Evolutionary conservation across 2,329 filamentous ascomycete species (phyloP), one percentile per base, ranked within the genome.

Genomic region (Aspergillus ochraceoroseus): DNA sequence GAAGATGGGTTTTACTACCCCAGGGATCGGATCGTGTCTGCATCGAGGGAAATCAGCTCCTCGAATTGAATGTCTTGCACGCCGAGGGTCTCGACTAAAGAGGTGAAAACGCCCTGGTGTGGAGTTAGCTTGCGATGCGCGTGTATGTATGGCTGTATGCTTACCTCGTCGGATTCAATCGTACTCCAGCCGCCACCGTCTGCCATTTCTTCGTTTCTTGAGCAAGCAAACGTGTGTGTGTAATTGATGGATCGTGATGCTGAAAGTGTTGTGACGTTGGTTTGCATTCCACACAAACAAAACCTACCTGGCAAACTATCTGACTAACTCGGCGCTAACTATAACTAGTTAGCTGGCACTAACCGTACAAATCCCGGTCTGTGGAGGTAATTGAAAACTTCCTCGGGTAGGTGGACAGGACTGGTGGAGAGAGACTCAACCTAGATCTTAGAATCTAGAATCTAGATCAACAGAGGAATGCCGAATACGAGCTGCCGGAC

Each of bases 1-100:
- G n/a, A n/a, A n/a, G n/a, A n/a, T n/a, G n/a, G n/a, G n/a, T n/a
- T n/a, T n/a, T n/a, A n/a, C n/a, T 58, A 70, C 69, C 66, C 65
- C 43, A 70, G 44, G 11, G 63, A 64, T 8, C 65, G 61, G 51
- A 70, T 64, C 29, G 65, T 67, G 37, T 86, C 79, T 5, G 87
- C 73, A 55, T 96, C 90, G 51, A 98, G 81, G 1, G 86, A 84
- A 43, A 95, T 79, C 50, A 98, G 81, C 71, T 98, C 92, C 71
- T 96, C 92, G 63, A 95, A 96, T 67, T 98, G 92, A 2, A 96
- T 87, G 61, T 87, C 81, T 65, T 89, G 85, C 55, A 94, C 89
- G 35, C 92, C 92, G 48, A 98, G 83, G 57, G 80, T 82, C 59
- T 95, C 88, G 61, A 98, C 85, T 47, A 98, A 80, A 59, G 88